A percentile compares a stretch with the other conserved stretches of the same genome.
These are phyloP conservation scores for Gossypium stocksii DNA, from an alignment of 345 rosid species.

Conservation along the genomic window DNA sequence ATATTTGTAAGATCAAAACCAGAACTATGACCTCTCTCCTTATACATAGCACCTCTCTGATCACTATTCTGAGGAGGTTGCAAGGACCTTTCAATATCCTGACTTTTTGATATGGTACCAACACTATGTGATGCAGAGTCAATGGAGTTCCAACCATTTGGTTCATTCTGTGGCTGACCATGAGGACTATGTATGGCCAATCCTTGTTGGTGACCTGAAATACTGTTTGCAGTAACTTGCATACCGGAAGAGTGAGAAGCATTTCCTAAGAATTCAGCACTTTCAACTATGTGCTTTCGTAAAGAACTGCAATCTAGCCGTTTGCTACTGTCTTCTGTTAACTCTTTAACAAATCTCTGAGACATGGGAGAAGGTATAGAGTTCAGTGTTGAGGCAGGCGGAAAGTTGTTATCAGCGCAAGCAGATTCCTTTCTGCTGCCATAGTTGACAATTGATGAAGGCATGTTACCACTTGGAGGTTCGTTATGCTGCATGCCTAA, in stretches of 20 bases:
- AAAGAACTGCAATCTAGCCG: conserved; percentile 36
- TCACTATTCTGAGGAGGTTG: conserved; percentile 28
- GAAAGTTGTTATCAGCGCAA: conserved; percentile 37
- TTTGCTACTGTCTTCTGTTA: conserved; percentile 38
- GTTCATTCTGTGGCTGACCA: conserved; percentile 33
- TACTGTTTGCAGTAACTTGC: conserved; percentile 32
- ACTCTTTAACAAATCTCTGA: conserved; percentile 30
- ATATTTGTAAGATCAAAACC: conserved; percentile 26
- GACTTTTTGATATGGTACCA: conserved; percentile 25
- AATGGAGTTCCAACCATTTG: conserved; percentile 44
- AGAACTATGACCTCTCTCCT: conserved; percentile 28
- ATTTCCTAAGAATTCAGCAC: conserved; percentile 38
- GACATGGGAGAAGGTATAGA: conserved; percentile 27
- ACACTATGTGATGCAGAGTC: conserved; percentile 27
- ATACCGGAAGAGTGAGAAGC: conserved; percentile 30
- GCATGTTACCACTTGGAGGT: conserved; percentile 28
- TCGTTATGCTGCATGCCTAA: conserved; percentile 29
- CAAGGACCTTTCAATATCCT: conserved; percentile 29
- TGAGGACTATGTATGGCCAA: conserved; percentile 20
- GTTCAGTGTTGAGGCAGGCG: conserved; percentile 21
- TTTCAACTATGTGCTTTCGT: conserved; percentile 43
- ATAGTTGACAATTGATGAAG: conserved; percentile 20
- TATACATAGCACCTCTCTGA: conserved; percentile 21
- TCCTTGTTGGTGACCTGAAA: conserved; percentile 28
- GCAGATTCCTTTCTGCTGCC: conserved; percentile 33